Conservation (phyloP, 2,329 filamentous ascomycete genomes). For the Cercospora janseana region DNA sequence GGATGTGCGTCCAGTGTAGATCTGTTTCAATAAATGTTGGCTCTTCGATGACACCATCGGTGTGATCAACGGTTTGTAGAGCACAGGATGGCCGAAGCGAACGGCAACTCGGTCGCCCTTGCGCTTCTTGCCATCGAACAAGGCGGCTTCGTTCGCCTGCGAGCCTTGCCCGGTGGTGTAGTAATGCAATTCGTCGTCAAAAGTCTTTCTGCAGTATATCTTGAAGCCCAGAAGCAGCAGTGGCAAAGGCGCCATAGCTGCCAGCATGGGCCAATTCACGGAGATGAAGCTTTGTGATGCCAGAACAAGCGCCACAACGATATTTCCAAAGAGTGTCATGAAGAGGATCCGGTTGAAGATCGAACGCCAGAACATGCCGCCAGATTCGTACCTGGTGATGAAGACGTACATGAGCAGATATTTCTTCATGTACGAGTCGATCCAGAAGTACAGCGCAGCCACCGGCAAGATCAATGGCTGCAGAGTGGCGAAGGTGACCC, state of each 20-base stretch:
- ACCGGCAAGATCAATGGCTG: constrained; percentile 86
- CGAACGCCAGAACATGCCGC: constrained; percentile 86
- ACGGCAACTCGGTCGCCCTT: constrained; percentile 67
- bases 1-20: constrained; percentile 71
- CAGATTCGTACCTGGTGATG: constrained; percentile 93
- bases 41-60: constrained; percentile 94
- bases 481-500: constrained; percentile 76
- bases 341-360: constrained; percentile 93
- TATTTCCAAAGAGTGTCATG: constrained; percentile 71
- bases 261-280: constrained; percentile 59
- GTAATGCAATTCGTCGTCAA: constrained; percentile 77
- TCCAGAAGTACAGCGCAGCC: constrained; percentile 80
- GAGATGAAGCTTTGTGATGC: constrained; percentile 50
- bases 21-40: constrained; percentile 77
- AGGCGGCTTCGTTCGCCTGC: constrained; percentile 37
- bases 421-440: constrained; percentile 91
- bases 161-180: constrained; percentile 67
- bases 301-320: constrained; percentile 73
- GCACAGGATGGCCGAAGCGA: constrained; percentile 84
- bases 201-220: constrained; percentile 71
- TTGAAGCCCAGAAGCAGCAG: constrained; percentile 82
- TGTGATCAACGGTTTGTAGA: constrained; percentile 85
- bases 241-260: constrained; percentile 67
- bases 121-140: constrained; percentile 42
- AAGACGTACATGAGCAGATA: constrained; percentile 91